Evolutionary conservation across 2,329 filamentous ascomycete genomes (phyloP).

Genomic region (Ophiostoma tasmaniense): DNA sequence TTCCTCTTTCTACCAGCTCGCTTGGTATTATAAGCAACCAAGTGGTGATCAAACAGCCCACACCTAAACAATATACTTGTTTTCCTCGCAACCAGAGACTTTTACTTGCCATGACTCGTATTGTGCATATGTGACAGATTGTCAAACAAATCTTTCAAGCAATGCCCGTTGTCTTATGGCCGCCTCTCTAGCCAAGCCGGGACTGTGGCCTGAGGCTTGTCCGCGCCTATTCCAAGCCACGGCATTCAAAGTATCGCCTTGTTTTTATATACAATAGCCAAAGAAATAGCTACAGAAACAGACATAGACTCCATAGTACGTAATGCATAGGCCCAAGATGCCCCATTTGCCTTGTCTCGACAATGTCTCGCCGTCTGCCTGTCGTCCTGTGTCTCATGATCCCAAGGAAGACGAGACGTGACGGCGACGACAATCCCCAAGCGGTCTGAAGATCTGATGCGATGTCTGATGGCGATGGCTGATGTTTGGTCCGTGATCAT

Average conservation of each 20-base stretch:
- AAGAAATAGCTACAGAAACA: too few species aligned
- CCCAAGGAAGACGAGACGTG: neutral
- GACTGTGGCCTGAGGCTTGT: neutral
- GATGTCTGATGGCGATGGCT: neutral
- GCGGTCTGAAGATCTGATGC: neutral
- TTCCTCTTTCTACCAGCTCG: neutral
- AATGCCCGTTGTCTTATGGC: neutral
- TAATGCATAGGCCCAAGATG: neutral
- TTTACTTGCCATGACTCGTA: neutral
- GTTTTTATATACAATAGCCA: too few species aligned
- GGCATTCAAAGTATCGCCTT: neutral
- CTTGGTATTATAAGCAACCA: neutral
- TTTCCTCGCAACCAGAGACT: neutral
- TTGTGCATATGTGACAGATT: neutral
- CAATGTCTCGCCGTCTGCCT: neutral
- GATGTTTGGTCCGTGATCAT: neutral
- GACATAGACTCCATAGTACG: neutral
- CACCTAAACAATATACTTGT: neutral
- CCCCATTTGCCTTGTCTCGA: neutral
- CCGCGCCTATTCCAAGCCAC: neutral
- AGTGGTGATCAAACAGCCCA: constrained; percentile 1
- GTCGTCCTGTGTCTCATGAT: neutral
- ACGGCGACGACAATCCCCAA: neutral
- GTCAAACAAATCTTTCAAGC: neutral
- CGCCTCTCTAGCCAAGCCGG: neutral